Evolutionary conservation across 768 basidiomycete species (phyloP), one percentile per base, ranked within the genome.

Genomic region (Hericium erinaceus): DNA sequence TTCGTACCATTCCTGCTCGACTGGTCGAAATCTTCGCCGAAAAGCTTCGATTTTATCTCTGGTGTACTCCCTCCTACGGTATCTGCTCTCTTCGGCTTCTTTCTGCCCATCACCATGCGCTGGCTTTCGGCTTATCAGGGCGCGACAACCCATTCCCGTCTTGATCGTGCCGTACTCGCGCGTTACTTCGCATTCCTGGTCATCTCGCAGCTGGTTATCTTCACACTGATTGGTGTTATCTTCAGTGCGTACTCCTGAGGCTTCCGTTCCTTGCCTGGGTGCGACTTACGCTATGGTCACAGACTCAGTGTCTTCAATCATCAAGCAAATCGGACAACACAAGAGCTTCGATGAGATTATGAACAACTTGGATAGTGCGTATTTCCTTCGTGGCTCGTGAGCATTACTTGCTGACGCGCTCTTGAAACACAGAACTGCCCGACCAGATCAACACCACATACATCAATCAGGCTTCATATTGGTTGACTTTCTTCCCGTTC

Each of bases 401-500:
- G 28, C 28, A 52, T 54, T 44, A 15, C 15, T 11, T 24, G 15
- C 50, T 44, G 40, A 54, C 28, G 33, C 51, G 60, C 37, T 63
- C 20, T n/a, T 33, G n/a, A 39, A 8, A n/a, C 40, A 4, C 57
- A 91, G 88, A 76, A 39, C 77, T 92, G 20, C 90, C 89, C 13
- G 73, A 69, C 18, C 79, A 71, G 4, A 90, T 98, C 66, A 90
- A 97, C 66, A 73, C 75, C 52, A 93, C 95, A 0, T 99, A 98
- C 65, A 85, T 98, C 64, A 82, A 88, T 65, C 95, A 98, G 67
- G 78, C 87, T 8, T 90, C 88, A 20, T 97, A 89, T 71, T 95
- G 92, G 92, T 73, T 95, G 53, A 95, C 92, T 3, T 95, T 85
- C 75, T 92, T 95, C 77, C 92, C 94, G 86, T 92, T 69, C n/a